phyloP scores from a whole-genome alignment of 495 filamentous ascomycete species.

The Podospora appendiculata region DNA sequence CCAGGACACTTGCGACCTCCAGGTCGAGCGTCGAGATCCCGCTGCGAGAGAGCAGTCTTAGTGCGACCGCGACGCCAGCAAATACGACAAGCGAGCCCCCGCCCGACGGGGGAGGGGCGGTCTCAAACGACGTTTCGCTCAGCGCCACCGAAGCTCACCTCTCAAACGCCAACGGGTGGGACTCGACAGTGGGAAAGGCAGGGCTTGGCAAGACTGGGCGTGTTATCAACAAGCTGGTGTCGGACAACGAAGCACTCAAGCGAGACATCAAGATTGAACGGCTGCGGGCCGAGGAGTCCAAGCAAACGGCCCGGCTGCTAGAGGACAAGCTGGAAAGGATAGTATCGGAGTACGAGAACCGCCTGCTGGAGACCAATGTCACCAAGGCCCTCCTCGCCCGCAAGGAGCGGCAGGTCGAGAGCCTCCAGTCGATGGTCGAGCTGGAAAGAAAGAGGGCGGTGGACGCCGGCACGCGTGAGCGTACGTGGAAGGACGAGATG shows the following conservation, averaged over 20 bases:
- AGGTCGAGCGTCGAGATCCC: slow-evolving; percentile 19
- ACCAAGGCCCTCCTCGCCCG: slow-evolving; percentile 63
- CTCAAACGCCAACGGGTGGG: slow-evolving; percentile 44
- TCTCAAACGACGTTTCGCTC: slow-evolving; percentile 4
- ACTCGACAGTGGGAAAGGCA: slow-evolving; percentile 68
- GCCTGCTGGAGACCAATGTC: slow-evolving; percentile 61
- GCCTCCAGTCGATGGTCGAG: slow-evolving; percentile 58
- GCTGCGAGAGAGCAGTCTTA: slow-evolving; percentile 20
- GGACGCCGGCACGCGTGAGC: slow-evolving; percentile 52
- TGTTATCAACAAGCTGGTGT: slow-evolving; percentile 83
- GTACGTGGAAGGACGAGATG: slow-evolving; percentile 52
- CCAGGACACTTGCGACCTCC: background rate
- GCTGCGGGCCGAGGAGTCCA: slow-evolving; percentile 63
- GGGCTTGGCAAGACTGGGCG: slow-evolving; percentile 84
- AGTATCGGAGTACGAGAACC: slow-evolving; percentile 57
- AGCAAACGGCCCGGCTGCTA: slow-evolving; percentile 62
- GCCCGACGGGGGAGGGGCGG: slow-evolving; percentile 25
- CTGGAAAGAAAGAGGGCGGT: slow-evolving; percentile 56
- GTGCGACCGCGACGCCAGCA: slow-evolving; percentile 6
- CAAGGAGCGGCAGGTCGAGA: slow-evolving; percentile 75
- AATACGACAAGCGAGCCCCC: slow-evolving; percentile 4
- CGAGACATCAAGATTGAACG: slow-evolving; percentile 72
- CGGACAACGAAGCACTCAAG: slow-evolving; percentile 77
- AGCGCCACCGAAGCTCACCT: slow-evolving; percentile 13
- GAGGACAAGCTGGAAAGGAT: slow-evolving; percentile 66